phyloP scores from a whole-genome alignment of 305 asterid genomes.

The Nicotiana rustica region DNA sequence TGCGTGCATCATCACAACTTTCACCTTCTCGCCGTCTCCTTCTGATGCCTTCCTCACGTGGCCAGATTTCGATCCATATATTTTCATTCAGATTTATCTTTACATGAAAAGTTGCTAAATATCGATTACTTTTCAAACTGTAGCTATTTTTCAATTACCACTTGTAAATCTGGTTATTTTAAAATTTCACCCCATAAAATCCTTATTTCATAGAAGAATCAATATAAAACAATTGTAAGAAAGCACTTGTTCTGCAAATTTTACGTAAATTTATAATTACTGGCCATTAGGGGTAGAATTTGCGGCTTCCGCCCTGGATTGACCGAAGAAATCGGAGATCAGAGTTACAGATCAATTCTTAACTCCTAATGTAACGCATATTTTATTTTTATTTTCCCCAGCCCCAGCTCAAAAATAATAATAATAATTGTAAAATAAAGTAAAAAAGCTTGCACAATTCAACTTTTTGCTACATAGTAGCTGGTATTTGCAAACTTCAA shows the following conservation, averaged over 20 bases:
- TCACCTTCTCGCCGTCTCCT: too few species aligned
- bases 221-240: not conserved
- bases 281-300: not conserved
- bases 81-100: too few species aligned
- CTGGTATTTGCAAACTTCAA: constrained; percentile 19
- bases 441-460: constrained; percentile 10
- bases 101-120: too few species aligned
- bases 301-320: not conserved
- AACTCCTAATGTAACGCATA: too few species aligned
- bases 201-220: not conserved
- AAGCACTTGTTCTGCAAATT: not conserved
- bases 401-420: not conserved
- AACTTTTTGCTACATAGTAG: constrained; percentile 22
- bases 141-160: too few species aligned
- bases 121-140: too few species aligned
- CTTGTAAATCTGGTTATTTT: too few species aligned
- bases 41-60: too few species aligned
- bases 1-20: too few species aligned
- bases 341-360: too few species aligned
- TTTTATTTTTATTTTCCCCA: not conserved
- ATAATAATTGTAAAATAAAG: not conserved
- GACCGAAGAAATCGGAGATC: not conserved
- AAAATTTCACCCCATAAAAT: not conserved
- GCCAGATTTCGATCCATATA: too few species aligned
- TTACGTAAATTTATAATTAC: not conserved